Percentiles rank a stretch among this genome's conserved stretches.
Evolutionary conservation across 202 grass and related monocot genomes (phyloP).

Genomic region (Zoysia matrella): DNA sequence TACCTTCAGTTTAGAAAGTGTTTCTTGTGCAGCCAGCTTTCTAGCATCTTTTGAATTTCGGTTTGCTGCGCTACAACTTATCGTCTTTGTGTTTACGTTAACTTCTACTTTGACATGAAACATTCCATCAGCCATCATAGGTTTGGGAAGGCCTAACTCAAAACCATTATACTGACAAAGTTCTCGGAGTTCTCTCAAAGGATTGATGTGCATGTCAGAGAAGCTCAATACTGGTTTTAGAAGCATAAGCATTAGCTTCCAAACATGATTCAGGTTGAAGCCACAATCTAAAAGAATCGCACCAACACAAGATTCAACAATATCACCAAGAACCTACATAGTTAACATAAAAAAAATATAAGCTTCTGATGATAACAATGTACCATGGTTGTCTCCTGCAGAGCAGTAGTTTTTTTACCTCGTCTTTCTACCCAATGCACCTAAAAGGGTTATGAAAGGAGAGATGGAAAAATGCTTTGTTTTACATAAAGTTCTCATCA

Average conservation of each 20-base stretch:
- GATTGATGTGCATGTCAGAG: constrained; percentile 66
- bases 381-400: constrained; percentile 3
- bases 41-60: constrained; percentile 75
- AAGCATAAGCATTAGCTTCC: constrained; percentile 79
- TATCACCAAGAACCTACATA: constrained; percentile 89
- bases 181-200: constrained; percentile 83
- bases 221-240: constrained; percentile 69
- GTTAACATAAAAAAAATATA: constrained; percentile 35
- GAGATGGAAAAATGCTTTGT: constrained; percentile 15
- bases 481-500: neutral
- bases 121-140: constrained; percentile 38
- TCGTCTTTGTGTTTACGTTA: constrained; percentile 46
- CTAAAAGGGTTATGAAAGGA: constrained; percentile 28
- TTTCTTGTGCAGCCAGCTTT: constrained; percentile 81
- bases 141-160: constrained; percentile 65
- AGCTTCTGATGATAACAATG: constrained; percentile 41
- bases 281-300: constrained; percentile 88
- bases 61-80: constrained; percentile 67
- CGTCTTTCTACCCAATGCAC: constrained; percentile 15
- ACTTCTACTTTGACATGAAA: constrained; percentile 81
- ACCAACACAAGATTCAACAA: constrained; percentile 94
- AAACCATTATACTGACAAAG: constrained; percentile 72
- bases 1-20: constrained; percentile 87
- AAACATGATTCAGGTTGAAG: constrained; percentile 74
- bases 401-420: neutral